Base-by-base conservation (phyloP, 805 yeast species). In the Saccharomycopsis schoenii region DNA sequence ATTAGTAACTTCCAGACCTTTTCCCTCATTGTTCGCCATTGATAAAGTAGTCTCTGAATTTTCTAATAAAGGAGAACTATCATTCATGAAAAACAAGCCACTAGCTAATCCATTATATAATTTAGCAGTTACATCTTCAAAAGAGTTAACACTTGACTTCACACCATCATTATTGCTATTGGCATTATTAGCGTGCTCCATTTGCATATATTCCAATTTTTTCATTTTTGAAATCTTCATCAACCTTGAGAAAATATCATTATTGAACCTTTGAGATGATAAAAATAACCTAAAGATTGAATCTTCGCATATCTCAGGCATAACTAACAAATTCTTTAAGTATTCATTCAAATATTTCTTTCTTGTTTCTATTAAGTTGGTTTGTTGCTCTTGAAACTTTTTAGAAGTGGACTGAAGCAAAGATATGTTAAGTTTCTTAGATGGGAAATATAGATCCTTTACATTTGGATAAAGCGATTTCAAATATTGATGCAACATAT, bases 231-330 rank as follows among this genome's bases (percentile, higher is more conserved):
- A 59, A n/a, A 15, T 42, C 50, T 52, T 63, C 47, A 39, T 57
- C 34, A 58, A 58, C 63, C 34, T 58, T 4, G 56, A 41, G 19
- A 63, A 58, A n/a, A 63, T 56, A 24, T 68, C 71, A 19, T 71
- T 67, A 15, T 70, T 76, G 67, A 85, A 85, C 39, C 79, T 78
- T 61, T 85, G 88, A n/a, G 88, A 81, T 0, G 97, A 89, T 55
- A 92, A 72, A 69, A 93, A 92, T 54, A 83, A 78, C 60, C 97
- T 75, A 68, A 92, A 88, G 5, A 83, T 83, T 58, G 80, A 78
- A 68, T 88, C 85, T 34, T 83, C 80, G 68, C 97, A 91, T 1
- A 92, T 88, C 34, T 81, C 83, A 0, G 89, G 86, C 15, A 84
- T 78, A 39, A 72, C 67, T 19, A 92, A 71, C 57, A 92, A 72